Conservation (phyloP, 2,329 filamentous ascomycete species). For the Aureobasidium sp. region DNA sequence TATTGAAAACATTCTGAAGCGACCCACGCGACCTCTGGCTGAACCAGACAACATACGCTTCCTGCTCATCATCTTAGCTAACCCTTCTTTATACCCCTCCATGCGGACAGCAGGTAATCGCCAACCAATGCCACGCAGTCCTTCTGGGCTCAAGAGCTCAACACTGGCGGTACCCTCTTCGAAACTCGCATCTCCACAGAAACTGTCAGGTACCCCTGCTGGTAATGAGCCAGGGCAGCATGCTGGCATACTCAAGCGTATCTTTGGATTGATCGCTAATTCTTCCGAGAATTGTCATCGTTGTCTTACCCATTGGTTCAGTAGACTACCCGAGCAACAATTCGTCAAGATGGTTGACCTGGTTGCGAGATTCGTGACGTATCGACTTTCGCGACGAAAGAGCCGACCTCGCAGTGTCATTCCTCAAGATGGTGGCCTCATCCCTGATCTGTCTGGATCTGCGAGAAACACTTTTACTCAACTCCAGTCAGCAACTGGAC, state of each 20-base stretch:
- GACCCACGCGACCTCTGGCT: slow-evolving; percentile 61
- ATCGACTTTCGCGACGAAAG: slow-evolving; percentile 64
- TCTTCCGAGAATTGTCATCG: slow-evolving; percentile 67
- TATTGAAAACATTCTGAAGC: slow-evolving; percentile 69
- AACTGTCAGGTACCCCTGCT: slow-evolving; percentile 19
- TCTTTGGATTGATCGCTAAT: slow-evolving; percentile 72
- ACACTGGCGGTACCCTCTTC: not conserved
- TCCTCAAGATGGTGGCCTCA: slow-evolving; percentile 57
- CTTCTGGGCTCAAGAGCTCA: not conserved
- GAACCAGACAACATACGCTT: slow-evolving; percentile 66
- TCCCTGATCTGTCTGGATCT: slow-evolving; percentile 63
- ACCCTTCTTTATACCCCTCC: slow-evolving; percentile 60
- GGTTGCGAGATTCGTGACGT: slow-evolving; percentile 68
- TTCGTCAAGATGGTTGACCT: slow-evolving; percentile 71
- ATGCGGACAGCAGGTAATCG: not conserved
- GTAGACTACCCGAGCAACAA: slow-evolving; percentile 55
- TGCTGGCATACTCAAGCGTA: slow-evolving; percentile 75
- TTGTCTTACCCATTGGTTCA: slow-evolving; percentile 69
- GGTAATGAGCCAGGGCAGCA: slow-evolving; percentile 53
- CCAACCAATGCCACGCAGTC: not conserved
- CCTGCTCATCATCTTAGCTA: slow-evolving; percentile 67
- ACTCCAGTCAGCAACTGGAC: slow-evolving; percentile 66
- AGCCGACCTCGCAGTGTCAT: slow-evolving; percentile 54
- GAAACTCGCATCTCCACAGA: slow-evolving; percentile 11
- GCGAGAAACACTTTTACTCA: slow-evolving; percentile 55